Evolutionary conservation across 2,329 filamentous ascomycete genomes (phyloP).

Genomic region (Fusarium sp.): DNA sequence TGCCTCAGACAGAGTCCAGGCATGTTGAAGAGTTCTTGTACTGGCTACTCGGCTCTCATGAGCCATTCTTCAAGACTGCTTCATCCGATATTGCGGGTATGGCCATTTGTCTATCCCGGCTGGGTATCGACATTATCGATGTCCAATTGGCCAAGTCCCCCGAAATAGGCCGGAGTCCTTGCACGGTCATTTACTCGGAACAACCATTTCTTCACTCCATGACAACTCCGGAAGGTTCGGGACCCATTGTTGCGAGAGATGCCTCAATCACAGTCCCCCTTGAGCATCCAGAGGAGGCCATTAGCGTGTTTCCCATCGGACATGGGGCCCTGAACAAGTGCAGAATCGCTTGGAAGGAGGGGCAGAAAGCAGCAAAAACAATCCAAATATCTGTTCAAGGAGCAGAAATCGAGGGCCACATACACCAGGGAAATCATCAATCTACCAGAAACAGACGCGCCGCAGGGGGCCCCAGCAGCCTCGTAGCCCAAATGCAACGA

Average conservation of each 20-base stretch:
- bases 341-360: neutral
- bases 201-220: neutral
- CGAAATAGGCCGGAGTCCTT: neutral
- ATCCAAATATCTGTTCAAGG: neutral
- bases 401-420: neutral
- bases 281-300: neutral
- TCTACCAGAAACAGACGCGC: neutral
- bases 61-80: neutral
- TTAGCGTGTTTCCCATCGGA: neutral
- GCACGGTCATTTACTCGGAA: neutral
- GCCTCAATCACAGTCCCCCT: neutral
- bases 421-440: neutral
- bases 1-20: neutral
- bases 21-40: neutral
- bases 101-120: neutral
- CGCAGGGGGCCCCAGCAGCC: too few relatives aligned
- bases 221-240: neutral
- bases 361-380: neutral
- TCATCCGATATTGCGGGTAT: neutral
- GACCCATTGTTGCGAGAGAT: neutral
- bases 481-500: too few relatives aligned
- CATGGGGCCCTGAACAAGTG: neutral
- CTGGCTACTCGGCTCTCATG: neutral
- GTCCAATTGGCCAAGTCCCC: neutral
- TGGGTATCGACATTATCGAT: neutral